Evolutionary conservation across 192 early-diverging fungal genomes (phyloP).

Genomic region (Pilaira anomala): DNA sequence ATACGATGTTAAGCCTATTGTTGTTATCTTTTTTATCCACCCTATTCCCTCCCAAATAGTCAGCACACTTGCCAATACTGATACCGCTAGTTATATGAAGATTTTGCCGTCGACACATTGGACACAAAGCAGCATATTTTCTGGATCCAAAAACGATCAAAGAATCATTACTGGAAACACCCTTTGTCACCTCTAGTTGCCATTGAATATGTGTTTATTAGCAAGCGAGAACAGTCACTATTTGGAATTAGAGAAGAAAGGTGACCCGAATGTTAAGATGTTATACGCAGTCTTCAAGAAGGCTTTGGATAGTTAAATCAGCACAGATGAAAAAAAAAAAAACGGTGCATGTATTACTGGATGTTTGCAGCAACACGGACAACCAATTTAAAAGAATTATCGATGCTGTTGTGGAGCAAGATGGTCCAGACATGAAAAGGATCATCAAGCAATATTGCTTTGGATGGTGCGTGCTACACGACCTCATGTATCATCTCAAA

Average conservation of each 20-base stretch:
- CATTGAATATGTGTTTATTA: not conserved
- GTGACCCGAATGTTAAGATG: not conserved
- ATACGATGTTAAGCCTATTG: conserved; percentile 14
- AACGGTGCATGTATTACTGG: conserved; percentile 1
- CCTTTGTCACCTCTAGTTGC: not conserved
- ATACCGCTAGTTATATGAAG: not conserved
- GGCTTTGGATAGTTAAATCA: not conserved
- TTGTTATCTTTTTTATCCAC: not conserved
- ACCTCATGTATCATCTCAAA: conserved; percentile 5
- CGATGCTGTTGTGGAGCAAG: not conserved
- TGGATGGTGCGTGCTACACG: not conserved
- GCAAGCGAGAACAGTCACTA: not conserved
- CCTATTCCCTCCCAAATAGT: not conserved
- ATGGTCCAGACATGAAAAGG: not conserved
- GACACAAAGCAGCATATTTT: conserved; percentile 4
- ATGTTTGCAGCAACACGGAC: not conserved
- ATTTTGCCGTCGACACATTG: conserved; percentile 1
- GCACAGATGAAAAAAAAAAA: not conserved
- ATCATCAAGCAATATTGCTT: not conserved
- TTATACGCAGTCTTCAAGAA: not conserved
- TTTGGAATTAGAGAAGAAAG: not conserved
- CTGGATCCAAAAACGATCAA: not conserved
- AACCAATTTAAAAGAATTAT: conserved; percentile 11
- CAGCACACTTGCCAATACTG: not conserved
- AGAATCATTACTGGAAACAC: not conserved